Conservation (phyloP, 2,329 filamentous ascomycete species). For the Verticillium tricorpus region DNA sequence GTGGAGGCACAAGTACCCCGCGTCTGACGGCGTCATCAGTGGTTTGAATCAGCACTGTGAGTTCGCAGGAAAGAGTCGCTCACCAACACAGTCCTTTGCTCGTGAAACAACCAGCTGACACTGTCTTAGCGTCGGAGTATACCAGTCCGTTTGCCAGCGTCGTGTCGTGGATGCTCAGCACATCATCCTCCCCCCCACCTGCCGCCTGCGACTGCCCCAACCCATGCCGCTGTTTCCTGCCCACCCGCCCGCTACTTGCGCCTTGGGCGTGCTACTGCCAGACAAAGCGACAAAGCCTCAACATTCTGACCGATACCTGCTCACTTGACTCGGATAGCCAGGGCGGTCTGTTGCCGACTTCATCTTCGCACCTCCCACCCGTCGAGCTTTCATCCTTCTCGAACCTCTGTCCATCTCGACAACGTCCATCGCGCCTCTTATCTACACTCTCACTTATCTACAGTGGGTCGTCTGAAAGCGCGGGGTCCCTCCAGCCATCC, state of each 20-base stretch:
- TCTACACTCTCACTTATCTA: neutral
- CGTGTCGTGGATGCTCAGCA: neutral
- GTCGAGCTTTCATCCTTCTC: neutral
- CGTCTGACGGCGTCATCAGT: neutral
- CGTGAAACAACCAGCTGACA: neutral
- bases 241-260: neutral
- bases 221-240: neutral
- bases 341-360: neutral
- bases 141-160: neutral
- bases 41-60: neutral
- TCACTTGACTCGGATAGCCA: neutral
- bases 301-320: neutral
- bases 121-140: neutral
- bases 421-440: neutral
- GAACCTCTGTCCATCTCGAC: neutral
- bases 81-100: neutral
- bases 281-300: neutral
- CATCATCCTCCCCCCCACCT: neutral
- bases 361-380: neutral
- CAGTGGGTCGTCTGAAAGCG: slow-evolving; percentile 3
- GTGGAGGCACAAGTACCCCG: neutral
- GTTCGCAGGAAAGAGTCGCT: accelerated
- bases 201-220: neutral
- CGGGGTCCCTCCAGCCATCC: neutral
- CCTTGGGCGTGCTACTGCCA: neutral